Base-by-base conservation (phyloP, 139 green algal species). In the Closterium sp. region DNA sequence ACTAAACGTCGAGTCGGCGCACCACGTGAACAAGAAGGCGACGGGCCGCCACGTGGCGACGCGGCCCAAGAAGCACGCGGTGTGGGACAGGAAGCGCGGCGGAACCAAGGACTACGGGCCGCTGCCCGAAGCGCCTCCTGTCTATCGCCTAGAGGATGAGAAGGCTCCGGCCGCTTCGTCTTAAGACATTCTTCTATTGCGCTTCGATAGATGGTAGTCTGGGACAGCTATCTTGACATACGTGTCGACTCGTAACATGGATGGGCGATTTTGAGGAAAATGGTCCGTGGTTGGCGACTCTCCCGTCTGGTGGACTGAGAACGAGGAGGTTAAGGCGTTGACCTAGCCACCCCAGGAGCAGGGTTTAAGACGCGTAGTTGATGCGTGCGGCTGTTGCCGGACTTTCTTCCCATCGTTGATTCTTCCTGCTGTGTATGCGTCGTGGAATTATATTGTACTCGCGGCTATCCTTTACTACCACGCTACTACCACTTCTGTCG, bases 1-100 rank as follows among this genome's bases (percentile, higher is more conserved):
- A 24, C 88, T 90, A 31, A 70, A 90, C 28, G 17, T 91, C n/a
- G 88, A 91, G 50, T 31, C 84, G 27, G 89, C 89, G 29, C 89
- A 92, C 89, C 89, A 92, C 89, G 70, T 90, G 22, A 92, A 92
- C 89, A 88, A 88, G 84, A 92, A 92, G 85, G 89, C 89, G n/a
- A 92, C 89, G 45, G 31, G 31, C 9, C 90, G 90, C 70, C 89
- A 92, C 89, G 29, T 50, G 22, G 27, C 27, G 22, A n/a, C 70
- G 21, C 42, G 89, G 22, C 89, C 89, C 9, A 92, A 92, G 89
- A 92, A 92, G 89, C 42, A 34, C 42, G 90, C 70, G 21, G 22
- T 89, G 84, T 92, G 32, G 84, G 89, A 92, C 89, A 32, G 34
- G n/a, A 92, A 92, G 70, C 42, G 89, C 45, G 89, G 89, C 29